Base-by-base conservation (phyloP, 1,284 basidiomycete species). In the Marasmius oreades region DNA sequence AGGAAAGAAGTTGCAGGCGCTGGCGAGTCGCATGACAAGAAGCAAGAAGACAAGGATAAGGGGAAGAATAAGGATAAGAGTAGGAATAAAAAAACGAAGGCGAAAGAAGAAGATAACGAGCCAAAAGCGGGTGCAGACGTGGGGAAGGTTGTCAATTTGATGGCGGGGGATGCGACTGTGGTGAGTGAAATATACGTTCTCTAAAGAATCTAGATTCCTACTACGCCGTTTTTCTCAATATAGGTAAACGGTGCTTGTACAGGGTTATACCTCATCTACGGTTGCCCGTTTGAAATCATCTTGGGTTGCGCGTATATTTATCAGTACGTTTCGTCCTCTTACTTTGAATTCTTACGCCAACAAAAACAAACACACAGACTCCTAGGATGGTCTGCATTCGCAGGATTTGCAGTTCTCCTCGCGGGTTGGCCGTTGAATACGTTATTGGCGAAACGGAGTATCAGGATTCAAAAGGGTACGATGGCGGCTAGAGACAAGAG, bases 1-100 rank as follows among this genome's bases (percentile, higher is more conserved):
- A 77, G 93, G 24, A 89, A 86, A 66, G 93, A 97, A 69, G 87
- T 88, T 56, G 90, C 90, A 0, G 93, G 93, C 0, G 77, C 93
- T 6, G n/a, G 16, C 24, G 74, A 77, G 51, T 11, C 34, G 10
- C 7, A 24, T 12, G 52, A 51, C 51, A 81, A 86, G 62, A 46
- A 45, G 82, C 86, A 48, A 77, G 80, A n/a, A 2, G 2, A 73
- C 85, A 11, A 11, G 20, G 12, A 1, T 37, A 63, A 12, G 58
- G 62, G 0, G 66, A 54, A 60, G 31, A 34, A n/a, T n/a, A n/a
- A n/a, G n/a, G n/a, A 48, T 36, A 67, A 57, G 64, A 78, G 84
- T 46, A 81, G 73, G 63, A 76, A 78, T n/a, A n/a, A n/a, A 28
- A 77, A 77, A 50, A 77, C 84, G 45, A 81, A 73, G n/a, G n/a